Percentiles rank a stretch among this genome's conserved stretches.
Evolutionary conservation across 2,329 filamentous ascomycete species (phyloP).

Genomic region (Calcarisporium arbuscula): DNA sequence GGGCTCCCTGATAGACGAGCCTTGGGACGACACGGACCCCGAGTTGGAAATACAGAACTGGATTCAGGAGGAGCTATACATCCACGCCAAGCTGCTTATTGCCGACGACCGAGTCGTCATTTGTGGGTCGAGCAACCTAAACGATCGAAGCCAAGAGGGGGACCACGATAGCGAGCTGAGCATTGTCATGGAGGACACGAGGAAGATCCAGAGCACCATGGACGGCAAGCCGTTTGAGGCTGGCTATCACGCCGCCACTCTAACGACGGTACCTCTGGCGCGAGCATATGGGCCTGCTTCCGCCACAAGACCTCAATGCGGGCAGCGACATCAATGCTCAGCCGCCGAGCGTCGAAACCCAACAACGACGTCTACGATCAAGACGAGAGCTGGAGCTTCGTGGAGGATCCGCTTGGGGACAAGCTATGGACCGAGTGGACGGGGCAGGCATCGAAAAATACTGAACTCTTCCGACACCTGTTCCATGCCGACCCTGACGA

Average conservation of each 20-base stretch:
- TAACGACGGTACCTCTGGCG: constrained; percentile 81
- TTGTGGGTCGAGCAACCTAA: constrained; percentile 84
- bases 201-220: constrained; percentile 66
- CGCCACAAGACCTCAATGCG: constrained; percentile 64
- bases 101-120: constrained; percentile 81
- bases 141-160: constrained; percentile 83
- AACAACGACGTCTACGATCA: constrained; percentile 57
- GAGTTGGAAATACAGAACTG: constrained; percentile 80
- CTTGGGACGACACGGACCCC: constrained; percentile 65
- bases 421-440: constrained; percentile 67
- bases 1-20: constrained; percentile 57
- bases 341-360: constrained; percentile 59
- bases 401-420: constrained; percentile 65
- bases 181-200: constrained; percentile 82
- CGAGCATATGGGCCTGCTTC: constrained; percentile 80
- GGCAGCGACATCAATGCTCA: constrained; percentile 64
- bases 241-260: constrained; percentile 73
- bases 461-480: constrained; percentile 66
- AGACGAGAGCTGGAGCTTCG: constrained; percentile 57
- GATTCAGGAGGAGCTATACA: constrained; percentile 93
- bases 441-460: constrained; percentile 61
- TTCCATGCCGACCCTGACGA: constrained; percentile 90
- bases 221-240: constrained; percentile 70
- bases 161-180: constrained; percentile 87
- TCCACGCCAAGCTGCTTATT: constrained; percentile 87